Evolutionary conservation across 2,329 filamentous ascomycete genomes (phyloP).

Genomic region (Waltergamsia citrina): DNA sequence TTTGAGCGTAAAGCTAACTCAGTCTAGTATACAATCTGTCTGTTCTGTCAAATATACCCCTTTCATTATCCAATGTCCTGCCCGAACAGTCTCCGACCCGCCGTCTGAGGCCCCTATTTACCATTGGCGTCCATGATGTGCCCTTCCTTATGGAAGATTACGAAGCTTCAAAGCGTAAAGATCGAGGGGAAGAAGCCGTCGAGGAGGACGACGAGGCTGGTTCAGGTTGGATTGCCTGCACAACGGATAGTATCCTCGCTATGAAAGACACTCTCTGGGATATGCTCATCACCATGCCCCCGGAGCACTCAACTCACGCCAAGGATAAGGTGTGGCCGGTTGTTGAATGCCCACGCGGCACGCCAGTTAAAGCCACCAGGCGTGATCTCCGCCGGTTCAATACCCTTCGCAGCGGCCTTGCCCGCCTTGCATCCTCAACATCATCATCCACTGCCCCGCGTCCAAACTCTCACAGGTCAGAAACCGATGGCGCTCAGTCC

Average conservation of each 20-base stretch:
- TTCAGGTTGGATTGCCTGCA: slow-evolving; percentile 84
- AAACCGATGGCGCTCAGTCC: slow-evolving; percentile 14
- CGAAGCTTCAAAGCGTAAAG: slow-evolving; percentile 30
- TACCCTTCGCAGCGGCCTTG: slow-evolving; percentile 55
- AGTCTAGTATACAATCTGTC: slow-evolving; percentile 83
- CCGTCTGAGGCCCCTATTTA: slow-evolving; percentile 77
- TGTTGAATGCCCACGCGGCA: slow-evolving; percentile 56
- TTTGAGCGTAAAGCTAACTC: slow-evolving; percentile 8
- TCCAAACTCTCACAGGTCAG: slow-evolving; percentile 17
- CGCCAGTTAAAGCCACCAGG: slow-evolving; percentile 73
- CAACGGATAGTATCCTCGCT: slow-evolving; percentile 84
- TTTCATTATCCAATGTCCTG: slow-evolving; percentile 61
- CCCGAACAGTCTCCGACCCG: slow-evolving; percentile 50
- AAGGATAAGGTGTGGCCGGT: slow-evolving; percentile 63
- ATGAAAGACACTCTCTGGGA: slow-evolving; percentile 86
- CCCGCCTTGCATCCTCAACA: slow-evolving; percentile 26
- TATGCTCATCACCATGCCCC: slow-evolving; percentile 74
- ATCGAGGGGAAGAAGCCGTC: slow-evolving; percentile 18
- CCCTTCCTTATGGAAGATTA: slow-evolving; percentile 59
- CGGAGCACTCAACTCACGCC: slow-evolving; percentile 46
- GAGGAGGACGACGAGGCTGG: slow-evolving; percentile 34
- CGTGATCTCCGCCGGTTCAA: slow-evolving; percentile 77
- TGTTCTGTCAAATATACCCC: slow-evolving; percentile 81
- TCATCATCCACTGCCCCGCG: slow-evolving; percentile 9
- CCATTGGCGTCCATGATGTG: slow-evolving; percentile 88